These are phyloP conservation scores for Nakazawaea sp. DNA, from an alignment of 805 yeast genomes.

Conservation along the genomic window DNA sequence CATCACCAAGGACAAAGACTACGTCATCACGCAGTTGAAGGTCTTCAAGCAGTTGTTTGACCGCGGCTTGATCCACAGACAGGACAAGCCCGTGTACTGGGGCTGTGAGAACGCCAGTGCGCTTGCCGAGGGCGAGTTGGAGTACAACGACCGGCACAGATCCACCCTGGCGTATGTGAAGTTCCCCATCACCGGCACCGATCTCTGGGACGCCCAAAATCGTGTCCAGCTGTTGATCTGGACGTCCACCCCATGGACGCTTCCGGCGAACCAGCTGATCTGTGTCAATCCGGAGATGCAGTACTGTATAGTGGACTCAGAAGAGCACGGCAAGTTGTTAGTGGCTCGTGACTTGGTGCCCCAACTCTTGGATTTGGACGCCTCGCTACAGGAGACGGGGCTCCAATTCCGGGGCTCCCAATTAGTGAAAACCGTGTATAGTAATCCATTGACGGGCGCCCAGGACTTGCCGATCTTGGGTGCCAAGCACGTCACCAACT, in stretches of 20 bases:
- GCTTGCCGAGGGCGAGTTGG: slow-evolving; percentile 92
- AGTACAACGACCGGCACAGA: slow-evolving; percentile 66
- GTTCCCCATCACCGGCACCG: slow-evolving; percentile 41
- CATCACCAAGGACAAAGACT: slow-evolving; percentile 61
- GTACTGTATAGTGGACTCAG: slow-evolving; percentile 39
- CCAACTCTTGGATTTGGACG: slow-evolving; percentile 26
- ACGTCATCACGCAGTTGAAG: slow-evolving; percentile 68
- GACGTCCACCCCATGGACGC: slow-evolving; percentile 99
- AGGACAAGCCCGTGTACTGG: slow-evolving; percentile 95
- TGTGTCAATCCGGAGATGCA: slow-evolving; percentile 53
- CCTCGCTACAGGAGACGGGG: slow-evolving; percentile 10
- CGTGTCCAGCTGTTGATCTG: slow-evolving; percentile 51
- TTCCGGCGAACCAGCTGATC: slow-evolving; percentile 81
- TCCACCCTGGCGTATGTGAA: slow-evolving; percentile 65
- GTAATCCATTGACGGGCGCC: slow-evolving; percentile 38
- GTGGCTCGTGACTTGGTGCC: slow-evolving; percentile 49
- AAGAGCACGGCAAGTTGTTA: slow-evolving; percentile 35
- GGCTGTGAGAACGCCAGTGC: slow-evolving; percentile 93
- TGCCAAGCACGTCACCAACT: slow-evolving; percentile 74
- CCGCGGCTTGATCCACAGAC: slow-evolving; percentile 68
- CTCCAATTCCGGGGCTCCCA: slow-evolving; percentile 28
- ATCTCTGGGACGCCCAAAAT: not conserved
- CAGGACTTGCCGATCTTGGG: slow-evolving; percentile 53
- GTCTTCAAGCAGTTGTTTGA: slow-evolving; percentile 62
- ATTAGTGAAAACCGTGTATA: slow-evolving; percentile 38